Conservation (phyloP, 768 basidiomycete species). For the Suillus brevipes region DNA sequence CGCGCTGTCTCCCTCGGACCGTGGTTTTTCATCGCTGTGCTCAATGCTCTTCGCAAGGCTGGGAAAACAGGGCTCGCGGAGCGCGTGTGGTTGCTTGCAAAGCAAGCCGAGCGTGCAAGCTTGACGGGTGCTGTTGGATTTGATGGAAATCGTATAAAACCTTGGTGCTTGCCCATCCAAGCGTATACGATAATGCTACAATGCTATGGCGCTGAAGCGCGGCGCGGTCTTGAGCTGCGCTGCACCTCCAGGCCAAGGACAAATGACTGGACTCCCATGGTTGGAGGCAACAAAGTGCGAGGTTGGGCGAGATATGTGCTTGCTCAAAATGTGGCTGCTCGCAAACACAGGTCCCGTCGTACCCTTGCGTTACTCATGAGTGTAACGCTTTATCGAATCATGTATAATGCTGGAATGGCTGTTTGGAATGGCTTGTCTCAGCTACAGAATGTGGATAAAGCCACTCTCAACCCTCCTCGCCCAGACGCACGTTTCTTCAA, state of each 20-base stretch:
- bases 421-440: conserved; percentile 25
- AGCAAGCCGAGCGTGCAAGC: conserved; percentile 57
- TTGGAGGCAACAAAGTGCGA: conserved; percentile 23
- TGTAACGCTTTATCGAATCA: conserved; percentile 36
- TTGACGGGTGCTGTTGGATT: conserved; percentile 17
- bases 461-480: conserved; percentile 36
- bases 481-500: conserved; percentile 74
- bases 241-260: conserved; percentile 12
- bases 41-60: conserved; percentile 61
- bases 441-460: conserved; percentile 25
- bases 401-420: conserved; percentile 34
- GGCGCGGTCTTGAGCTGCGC: conserved; percentile 23
- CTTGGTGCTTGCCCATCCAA: conserved; percentile 67
- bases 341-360: conserved; percentile 26
- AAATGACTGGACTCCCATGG: conserved; percentile 20
- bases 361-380: conserved; percentile 31
- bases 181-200: conserved; percentile 76
- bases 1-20: conserved; percentile 58
- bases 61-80: conserved; percentile 57
- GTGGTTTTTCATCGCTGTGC: conserved; percentile 53
- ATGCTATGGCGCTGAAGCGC: conserved; percentile 52
- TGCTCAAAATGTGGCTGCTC: conserved; percentile 20
- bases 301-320: conserved; percentile 40
- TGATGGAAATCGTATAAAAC: conserved; percentile 28
- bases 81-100: conserved; percentile 63